A percentile compares a stretch with the other conserved stretches of the same genome.
Evolutionary conservation across 2,329 filamentous ascomycete genomes (phyloP).

Genomic region (Hirsutella thompsonii): DNA sequence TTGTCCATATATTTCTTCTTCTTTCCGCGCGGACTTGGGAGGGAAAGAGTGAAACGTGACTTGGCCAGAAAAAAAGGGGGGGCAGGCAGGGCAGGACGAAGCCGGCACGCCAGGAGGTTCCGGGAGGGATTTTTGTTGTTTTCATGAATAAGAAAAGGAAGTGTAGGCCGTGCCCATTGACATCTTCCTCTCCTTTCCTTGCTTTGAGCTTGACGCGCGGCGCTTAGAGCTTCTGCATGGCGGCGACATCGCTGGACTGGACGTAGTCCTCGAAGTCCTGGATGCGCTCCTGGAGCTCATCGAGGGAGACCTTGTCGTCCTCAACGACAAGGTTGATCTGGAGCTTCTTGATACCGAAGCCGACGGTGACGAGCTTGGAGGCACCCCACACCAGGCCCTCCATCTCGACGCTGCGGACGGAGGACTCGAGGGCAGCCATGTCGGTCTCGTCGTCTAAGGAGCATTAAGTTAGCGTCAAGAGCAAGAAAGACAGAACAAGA

Average conservation of each 20-base stretch:
- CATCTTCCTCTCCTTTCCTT: no score
- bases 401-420: conserved; percentile 74
- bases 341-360: conserved; percentile 98
- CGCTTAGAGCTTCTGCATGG: conserved; percentile 83
- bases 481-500: no score
- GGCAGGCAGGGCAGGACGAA: no score
- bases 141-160: no score
- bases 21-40: background rate
- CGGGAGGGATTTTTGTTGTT: no score
- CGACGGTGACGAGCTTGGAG: conserved; percentile 78
- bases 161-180: no score
- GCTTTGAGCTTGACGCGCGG: no score
- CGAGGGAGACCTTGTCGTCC: conserved; percentile 86
- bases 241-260: conserved; percentile 82
- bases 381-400: conserved; percentile 95
- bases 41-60: background rate
- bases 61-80: no score
- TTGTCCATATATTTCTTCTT: no score
- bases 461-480: background rate
- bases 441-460: conserved; percentile 80
- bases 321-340: conserved; percentile 97
- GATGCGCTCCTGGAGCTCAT: conserved; percentile 81
- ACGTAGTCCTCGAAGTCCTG: conserved; percentile 81
- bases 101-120: background rate
- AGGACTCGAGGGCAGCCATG: conserved; percentile 67